Conservation (phyloP, 1,139 yeast species). For the Oligophagozyma castellii region DNA sequence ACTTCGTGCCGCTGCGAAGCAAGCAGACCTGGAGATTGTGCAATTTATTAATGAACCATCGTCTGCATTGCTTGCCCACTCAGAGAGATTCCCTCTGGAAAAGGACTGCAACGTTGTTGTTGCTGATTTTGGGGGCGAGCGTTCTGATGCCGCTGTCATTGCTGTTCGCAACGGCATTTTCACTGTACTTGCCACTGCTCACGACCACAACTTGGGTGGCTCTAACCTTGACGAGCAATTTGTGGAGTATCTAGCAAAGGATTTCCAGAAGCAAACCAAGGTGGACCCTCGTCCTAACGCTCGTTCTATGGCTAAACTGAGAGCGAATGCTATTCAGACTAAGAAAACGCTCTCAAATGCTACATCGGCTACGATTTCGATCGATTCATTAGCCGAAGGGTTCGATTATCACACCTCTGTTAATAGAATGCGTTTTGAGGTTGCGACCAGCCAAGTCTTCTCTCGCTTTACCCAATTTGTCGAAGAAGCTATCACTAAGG, state of each 20-base stretch:
- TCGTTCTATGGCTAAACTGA: slow-evolving; percentile 80
- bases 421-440: slow-evolving; percentile 89
- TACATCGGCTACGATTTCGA: slow-evolving; percentile 77
- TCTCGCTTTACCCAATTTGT: slow-evolving; percentile 65
- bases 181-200: slow-evolving; percentile 79
- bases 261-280: slow-evolving; percentile 79
- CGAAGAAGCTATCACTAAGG: slow-evolving; percentile 63
- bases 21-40: slow-evolving; percentile 65
- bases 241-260: slow-evolving; percentile 77
- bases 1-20: slow-evolving; percentile 46
- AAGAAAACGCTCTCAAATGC: slow-evolving; percentile 91
- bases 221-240: slow-evolving; percentile 68
- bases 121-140: slow-evolving; percentile 92
- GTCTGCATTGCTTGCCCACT: slow-evolving; percentile 69
- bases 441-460: slow-evolving; percentile 69
- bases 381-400: slow-evolving; percentile 91
- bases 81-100: slow-evolving; percentile 39
- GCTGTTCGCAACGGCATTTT: slow-evolving; percentile 77
- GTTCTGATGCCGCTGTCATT: slow-evolving; percentile 92
- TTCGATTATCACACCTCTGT: slow-evolving; percentile 84
- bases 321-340: slow-evolving; percentile 69
- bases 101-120: slow-evolving; percentile 79
- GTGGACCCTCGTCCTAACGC: slow-evolving; percentile 70
- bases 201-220: slow-evolving; percentile 80
- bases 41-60: slow-evolving; percentile 91